phyloP scores from a whole-genome alignment of 306 rosid species.

The Vigna angularis region DNA sequence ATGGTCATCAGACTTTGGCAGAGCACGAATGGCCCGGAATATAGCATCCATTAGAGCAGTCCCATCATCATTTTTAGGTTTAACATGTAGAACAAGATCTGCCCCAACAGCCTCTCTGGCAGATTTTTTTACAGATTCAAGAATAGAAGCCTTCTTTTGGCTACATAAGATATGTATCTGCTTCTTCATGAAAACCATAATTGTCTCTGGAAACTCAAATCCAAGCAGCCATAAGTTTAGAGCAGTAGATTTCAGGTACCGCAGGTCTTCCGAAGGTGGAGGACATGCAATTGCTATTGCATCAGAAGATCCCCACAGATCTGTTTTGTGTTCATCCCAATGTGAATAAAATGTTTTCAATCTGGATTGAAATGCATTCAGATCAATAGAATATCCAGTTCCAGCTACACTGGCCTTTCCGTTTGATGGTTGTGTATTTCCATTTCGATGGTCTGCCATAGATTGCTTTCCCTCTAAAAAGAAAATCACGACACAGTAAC shows the following conservation, averaged over 20 bases:
- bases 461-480: slow-evolving; percentile 1
- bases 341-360: slow-evolving; percentile 67
- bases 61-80: slow-evolving; percentile 85
- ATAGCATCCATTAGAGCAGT: slow-evolving; percentile 71
- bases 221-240: slow-evolving; percentile 86
- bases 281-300: slow-evolving; percentile 76
- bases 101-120: slow-evolving; percentile 76
- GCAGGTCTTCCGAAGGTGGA: slow-evolving; percentile 88
- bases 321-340: slow-evolving; percentile 72
- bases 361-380: slow-evolving; percentile 64
- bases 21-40: slow-evolving; percentile 66
- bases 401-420: slow-evolving; percentile 69
- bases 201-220: slow-evolving; percentile 92
- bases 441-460: slow-evolving; percentile 90
- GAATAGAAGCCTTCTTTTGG: slow-evolving; percentile 84
- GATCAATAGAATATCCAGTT: slow-evolving; percentile 66
- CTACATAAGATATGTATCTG: slow-evolving; percentile 88
- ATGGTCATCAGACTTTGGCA: slow-evolving; percentile 62
- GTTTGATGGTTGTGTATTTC: slow-evolving; percentile 63
- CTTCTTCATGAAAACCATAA: slow-evolving; percentile 83
- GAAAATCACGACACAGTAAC: not conserved
- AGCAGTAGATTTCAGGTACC: slow-evolving; percentile 89
- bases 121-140: slow-evolving; percentile 70
- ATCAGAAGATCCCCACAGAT: slow-evolving; percentile 81
- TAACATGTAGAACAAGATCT: slow-evolving; percentile 83